phyloP scores from a whole-genome alignment of 2,329 filamentous ascomycete genomes.

The Penicillium vulpinum region DNA sequence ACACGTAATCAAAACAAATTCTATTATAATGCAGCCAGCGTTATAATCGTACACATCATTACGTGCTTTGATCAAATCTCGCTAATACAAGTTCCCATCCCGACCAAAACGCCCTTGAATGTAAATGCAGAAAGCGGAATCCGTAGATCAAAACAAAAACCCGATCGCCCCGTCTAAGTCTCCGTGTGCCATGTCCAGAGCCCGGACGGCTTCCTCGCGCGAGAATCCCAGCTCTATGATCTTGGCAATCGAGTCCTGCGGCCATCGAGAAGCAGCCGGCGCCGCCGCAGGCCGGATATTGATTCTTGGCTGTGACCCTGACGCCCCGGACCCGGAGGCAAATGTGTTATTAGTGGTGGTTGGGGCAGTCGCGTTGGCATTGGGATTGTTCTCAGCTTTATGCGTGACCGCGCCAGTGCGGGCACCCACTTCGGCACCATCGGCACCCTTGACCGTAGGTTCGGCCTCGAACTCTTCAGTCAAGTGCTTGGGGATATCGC shows the following conservation, averaged over 20 bases:
- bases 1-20: neutral
- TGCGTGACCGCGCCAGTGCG: conserved; percentile 67
- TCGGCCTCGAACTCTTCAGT: conserved; percentile 73
- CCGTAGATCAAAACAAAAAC: conserved; percentile 70
- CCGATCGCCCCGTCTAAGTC: conserved; percentile 87
- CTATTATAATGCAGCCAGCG: conserved; percentile 8
- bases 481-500: conserved; percentile 84
- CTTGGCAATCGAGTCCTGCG: conserved; percentile 69
- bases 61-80: conserved; percentile 12
- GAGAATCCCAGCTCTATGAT: conserved; percentile 77
- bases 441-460: conserved; percentile 79
- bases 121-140: conserved; percentile 9
- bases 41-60: conserved; percentile 13
- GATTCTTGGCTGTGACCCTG: conserved; percentile 17
- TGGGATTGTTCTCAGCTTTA: conserved; percentile 26
- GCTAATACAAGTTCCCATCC: conserved; percentile 20
- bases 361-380: conserved; percentile 12
- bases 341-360: conserved; percentile 5
- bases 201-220: conserved; percentile 72
- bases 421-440: conserved; percentile 84
- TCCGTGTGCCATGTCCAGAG: conserved; percentile 77
- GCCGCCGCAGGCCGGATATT: conserved; percentile 28
- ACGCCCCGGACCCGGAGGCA: conserved; percentile 19
- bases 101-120: conserved; percentile 14
- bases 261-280: conserved; percentile 39